Percentiles rank a stretch among this genome's conserved stretches.
Evolutionary conservation across 2,329 filamentous ascomycete genomes (phyloP).

Genomic region (Lojkania enalia): DNA sequence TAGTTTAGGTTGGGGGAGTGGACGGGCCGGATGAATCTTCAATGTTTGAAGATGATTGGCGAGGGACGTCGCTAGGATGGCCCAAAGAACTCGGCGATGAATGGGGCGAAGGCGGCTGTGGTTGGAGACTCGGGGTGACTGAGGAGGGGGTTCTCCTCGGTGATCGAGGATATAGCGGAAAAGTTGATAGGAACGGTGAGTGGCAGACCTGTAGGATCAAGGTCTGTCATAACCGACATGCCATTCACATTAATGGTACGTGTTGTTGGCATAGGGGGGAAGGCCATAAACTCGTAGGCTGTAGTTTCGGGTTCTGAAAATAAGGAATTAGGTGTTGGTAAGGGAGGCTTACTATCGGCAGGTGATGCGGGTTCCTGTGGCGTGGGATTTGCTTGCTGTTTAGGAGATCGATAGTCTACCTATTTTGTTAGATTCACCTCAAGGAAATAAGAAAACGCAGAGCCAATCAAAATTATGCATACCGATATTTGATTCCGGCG

Average conservation of each 20-base stretch:
- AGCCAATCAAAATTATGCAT: constrained; percentile 17
- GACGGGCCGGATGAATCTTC: constrained; percentile 18
- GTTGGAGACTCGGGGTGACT: constrained; percentile 21
- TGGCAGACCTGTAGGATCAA: constrained; percentile 4
- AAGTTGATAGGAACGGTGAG: background rate
- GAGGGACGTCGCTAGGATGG: constrained; percentile 33
- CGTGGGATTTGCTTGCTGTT: constrained; percentile 21
- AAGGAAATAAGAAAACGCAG: constrained; percentile 6
- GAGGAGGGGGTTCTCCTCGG: constrained; percentile 18
- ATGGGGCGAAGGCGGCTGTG: constrained; percentile 32
- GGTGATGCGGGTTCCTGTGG: constrained; percentile 2
- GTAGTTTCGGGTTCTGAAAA: constrained; percentile 9
- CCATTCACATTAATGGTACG: constrained; percentile 35
- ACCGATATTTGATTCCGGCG: constrained; percentile 22
- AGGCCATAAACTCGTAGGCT: constrained; percentile 20
- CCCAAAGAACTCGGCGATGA: constrained; percentile 40
- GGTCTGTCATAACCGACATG: constrained; percentile 31
- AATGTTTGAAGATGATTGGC: constrained; percentile 35
- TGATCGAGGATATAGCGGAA: background rate
- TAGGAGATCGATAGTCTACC: constrained; percentile 31
- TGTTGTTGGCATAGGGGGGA: constrained; percentile 9
- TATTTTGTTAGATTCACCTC: constrained; percentile 26
- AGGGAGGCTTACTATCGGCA: constrained; percentile 18
- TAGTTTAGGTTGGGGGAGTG: constrained; percentile 4
- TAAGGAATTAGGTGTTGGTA: constrained; percentile 11